Evolutionary conservation across 306 rosid genomes (phyloP), one percentile per base, ranked within the genome.

Genomic region (Medicago lupulina): DNA sequence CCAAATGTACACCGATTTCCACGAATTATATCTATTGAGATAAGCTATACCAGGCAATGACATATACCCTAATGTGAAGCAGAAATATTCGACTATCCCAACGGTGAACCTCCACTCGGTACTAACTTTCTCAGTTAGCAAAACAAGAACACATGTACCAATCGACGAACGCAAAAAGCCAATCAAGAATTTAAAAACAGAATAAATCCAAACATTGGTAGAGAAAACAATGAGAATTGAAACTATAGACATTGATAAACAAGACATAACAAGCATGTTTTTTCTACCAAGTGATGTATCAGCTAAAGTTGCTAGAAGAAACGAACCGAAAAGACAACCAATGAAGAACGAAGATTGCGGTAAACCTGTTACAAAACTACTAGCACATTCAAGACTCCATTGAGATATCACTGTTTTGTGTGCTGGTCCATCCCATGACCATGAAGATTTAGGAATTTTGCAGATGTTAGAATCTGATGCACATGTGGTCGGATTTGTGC

Each of bases 281-380:
- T 87, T 87, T 21, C 88, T 79, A 25, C 90, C 90, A 9, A 84
- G 78, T 2, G 77, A 76, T 1, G 86, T 74, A 36, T 88, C 92
- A 1, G 85, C 92, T 9, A 85, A 41, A 2, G 79, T 76, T 9
- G 85, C 82, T 0, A 88, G 82, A 9, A 74, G 64, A 49, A 84
- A 60, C 8, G 84, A 84, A 40, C 88, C 84, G 0, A 79, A 0
- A 2, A 86, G 71, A 64, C 88, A 25, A 1, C 87, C 89, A 0
- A 82, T 1, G 76, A 82, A 79, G 77, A 85, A 85, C 2, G 84
- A 82, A 28, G 84, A 85, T 40, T 71, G 77, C 0, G 82, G 83
- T 3, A 84, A 77, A 8, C 71, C 85, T 2, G 80, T 68, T 9
- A 87, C 28, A 60, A 87, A 70, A 1, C 78, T 80, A 68, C 28